These are phyloP conservation scores for Hansenula lynferdii DNA, from an alignment of 1,139 yeast species.

Conservation along the genomic window DNA sequence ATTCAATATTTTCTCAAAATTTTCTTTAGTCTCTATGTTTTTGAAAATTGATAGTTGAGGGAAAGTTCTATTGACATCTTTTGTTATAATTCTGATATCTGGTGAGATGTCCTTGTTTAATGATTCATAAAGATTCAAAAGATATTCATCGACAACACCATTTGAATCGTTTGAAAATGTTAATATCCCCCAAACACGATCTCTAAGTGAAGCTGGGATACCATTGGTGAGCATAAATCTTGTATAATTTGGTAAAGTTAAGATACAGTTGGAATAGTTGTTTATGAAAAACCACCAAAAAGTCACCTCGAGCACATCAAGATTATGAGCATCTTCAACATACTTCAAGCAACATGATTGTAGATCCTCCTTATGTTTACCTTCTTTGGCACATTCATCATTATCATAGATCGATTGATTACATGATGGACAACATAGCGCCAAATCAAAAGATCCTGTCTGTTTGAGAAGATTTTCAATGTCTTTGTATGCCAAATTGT, in stretches of 20 bases:
- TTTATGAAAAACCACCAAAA: constrained; percentile 44
- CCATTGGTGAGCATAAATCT: constrained; percentile 27
- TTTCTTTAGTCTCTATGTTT: constrained; percentile 36
- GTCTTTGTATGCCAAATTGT: constrained; percentile 10
- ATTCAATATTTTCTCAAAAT: constrained; percentile 53
- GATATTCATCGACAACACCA: constrained; percentile 19
- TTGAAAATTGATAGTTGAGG: constrained; percentile 52
- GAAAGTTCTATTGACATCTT: constrained; percentile 61
- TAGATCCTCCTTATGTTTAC: constrained; percentile 7
- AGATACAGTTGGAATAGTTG: constrained; percentile 41
- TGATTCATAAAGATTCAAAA: constrained; percentile 33
- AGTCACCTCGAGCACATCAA: constrained; percentile 30
- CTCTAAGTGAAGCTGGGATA: constrained; percentile 21
- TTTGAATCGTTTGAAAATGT: constrained; percentile 15
- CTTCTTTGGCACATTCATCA: constrained; percentile 16
- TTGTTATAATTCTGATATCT: constrained; percentile 48
- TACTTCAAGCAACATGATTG: constrained; percentile 19
- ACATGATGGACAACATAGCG: constrained; percentile 20
- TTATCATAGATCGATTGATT: constrained; percentile 18
- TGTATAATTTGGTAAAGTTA: constrained; percentile 44
- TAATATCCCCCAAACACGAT: constrained; percentile 23
- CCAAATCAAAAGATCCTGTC: constrained; percentile 16
- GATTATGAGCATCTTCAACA: constrained; percentile 8
- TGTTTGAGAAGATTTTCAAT: constrained; percentile 10
- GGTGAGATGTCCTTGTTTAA: constrained; percentile 39